phyloP scores from a whole-genome alignment of 129 eudicot genomes.

The Silybum marianum region DNA sequence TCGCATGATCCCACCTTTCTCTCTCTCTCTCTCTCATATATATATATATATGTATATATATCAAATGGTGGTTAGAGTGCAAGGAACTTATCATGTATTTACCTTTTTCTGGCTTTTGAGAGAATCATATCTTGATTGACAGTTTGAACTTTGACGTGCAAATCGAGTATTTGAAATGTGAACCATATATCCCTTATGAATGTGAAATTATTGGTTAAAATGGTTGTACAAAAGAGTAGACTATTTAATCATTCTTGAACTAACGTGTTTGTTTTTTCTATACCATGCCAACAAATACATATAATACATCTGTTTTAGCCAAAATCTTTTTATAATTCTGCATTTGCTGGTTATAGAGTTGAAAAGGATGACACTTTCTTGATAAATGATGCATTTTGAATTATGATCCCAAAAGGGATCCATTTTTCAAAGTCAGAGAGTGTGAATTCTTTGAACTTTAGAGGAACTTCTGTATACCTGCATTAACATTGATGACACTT shows the following conservation, averaged over 20 bases:
- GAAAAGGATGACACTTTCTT: background rate
- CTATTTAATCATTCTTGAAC: background rate
- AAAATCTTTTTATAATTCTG: background rate
- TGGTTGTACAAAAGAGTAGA: background rate
- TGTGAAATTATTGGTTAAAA: background rate
- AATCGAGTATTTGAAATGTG: constrained; percentile 8
- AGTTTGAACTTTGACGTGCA: background rate
- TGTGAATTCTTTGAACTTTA: background rate
- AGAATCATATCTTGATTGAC: background rate
- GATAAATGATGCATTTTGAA: background rate
- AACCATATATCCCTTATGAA: background rate
- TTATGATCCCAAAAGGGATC: background rate
- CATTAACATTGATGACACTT: background rate
- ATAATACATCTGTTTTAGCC: background rate
- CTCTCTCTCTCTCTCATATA: background rate
- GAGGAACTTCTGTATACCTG: background rate
- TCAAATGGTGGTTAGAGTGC: background rate
- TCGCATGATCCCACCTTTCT: background rate
- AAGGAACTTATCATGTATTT: background rate
- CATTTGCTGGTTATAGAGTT: background rate
- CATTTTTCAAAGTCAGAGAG: constrained; percentile 1
- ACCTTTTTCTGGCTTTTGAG: background rate
- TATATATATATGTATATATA: no score
- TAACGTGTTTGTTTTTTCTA: background rate
- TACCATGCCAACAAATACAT: background rate